Percentiles rank a stretch among this genome's conserved stretches.
Conservation (phyloP, 169 alveolate species). For the Cryptosporidium muris region DNA sequence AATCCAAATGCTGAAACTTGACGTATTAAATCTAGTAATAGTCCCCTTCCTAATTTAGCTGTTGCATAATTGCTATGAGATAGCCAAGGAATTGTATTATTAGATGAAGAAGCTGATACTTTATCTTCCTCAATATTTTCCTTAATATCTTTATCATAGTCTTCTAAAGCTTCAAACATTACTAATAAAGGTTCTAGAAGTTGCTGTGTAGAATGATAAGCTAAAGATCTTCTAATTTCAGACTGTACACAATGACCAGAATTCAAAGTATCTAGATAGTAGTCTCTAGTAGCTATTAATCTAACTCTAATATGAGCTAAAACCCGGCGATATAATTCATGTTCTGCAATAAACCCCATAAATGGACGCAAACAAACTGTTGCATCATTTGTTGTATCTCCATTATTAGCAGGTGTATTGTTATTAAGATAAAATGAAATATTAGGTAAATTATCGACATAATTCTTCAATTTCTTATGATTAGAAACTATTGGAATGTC, state of each 20-base stretch:
- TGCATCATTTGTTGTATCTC: conserved; percentile 55
- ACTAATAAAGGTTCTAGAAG: conserved; percentile 76
- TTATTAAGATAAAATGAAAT: conserved; percentile 41
- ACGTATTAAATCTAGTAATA: conserved; percentile 76
- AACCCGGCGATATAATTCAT: conserved; percentile 43
- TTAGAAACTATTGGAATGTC: conserved; percentile 68
- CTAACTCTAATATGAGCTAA: conserved; percentile 42
- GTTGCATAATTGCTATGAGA: conserved; percentile 12
- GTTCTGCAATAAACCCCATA: conserved; percentile 61
- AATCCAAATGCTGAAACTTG: conserved; percentile 81
- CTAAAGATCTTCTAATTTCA: conserved; percentile 61
- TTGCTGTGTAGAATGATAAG: conserved; percentile 74
- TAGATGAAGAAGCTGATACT: not conserved
- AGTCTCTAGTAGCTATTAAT: conserved; percentile 51
- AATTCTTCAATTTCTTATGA: conserved; percentile 24
- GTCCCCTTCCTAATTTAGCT: conserved; percentile 71
- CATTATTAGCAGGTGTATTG: not conserved
- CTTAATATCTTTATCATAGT: conserved; percentile 74
- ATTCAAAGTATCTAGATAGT: conserved; percentile 56
- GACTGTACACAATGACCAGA: conserved; percentile 58
- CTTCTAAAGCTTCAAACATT: conserved; percentile 77
- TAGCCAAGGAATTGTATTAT: conserved; percentile 23
- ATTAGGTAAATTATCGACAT: conserved; percentile 49
- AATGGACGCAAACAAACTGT: conserved; percentile 60
- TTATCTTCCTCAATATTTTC: conserved; percentile 70